Base-by-base conservation (phyloP, 352 stramenopile species). In the Globisporangium parvum region DNA sequence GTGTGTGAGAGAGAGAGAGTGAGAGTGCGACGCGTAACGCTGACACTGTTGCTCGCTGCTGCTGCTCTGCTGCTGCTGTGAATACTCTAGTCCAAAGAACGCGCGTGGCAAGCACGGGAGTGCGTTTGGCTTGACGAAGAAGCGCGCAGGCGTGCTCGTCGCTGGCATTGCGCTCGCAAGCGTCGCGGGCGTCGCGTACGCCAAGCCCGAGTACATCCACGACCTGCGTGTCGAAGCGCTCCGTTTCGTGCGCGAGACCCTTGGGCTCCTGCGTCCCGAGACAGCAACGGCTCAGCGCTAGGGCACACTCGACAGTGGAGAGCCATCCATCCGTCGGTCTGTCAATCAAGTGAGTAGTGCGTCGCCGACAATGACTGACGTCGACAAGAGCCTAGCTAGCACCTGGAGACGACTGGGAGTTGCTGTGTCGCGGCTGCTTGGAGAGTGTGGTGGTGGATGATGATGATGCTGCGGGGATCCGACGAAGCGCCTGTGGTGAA, bases 51-150 rank as follows among this genome's bases (percentile, higher is more conserved):
- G 14, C 52, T 9, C 14, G 11, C 23, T 23, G 17, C 15, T 51
- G 33, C 2, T 6, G 44, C 37, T 15, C 6, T n/a, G n/a, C n/a
- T n/a, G n/a, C n/a, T n/a, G n/a, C n/a, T n/a, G n/a, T n/a, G n/a
- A n/a, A n/a, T 37, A 0, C 44, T 9, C 28, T 37, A 83, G 72
- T 14, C 75, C 74, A 11, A 73, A 71, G 51, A 85, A 85, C 20
- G 74, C 70, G 26, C 72, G 67, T n/a, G 73, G 57, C n/a, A 79
- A 69, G 41, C 65, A 57, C 9, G 59, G 68, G 23, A 75, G 65
- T 40, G 73, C 58, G 51, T 8, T 70, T 23, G 59, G 55, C 0
- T 53, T 57, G 26, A 59, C 52, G 14, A 61, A 55, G 46, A 69
- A 49, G 5, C 53, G 51, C 14, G 14, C 51, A 42, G 48, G 65